phyloP scores from a whole-genome alignment of 495 filamentous ascomycete species.

The Daldinia decipiens region DNA sequence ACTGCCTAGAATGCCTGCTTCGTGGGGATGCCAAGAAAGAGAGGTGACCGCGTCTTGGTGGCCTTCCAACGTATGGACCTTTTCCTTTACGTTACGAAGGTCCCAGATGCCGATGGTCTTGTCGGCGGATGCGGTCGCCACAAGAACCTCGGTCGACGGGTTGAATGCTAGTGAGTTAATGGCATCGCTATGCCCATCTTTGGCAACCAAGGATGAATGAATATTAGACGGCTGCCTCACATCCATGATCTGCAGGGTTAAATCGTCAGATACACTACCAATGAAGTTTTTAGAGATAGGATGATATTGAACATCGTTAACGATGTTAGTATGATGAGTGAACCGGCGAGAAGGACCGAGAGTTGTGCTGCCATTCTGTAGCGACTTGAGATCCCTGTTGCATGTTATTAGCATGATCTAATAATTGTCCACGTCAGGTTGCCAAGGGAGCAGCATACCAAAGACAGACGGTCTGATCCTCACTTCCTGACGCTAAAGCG shows the following conservation, averaged over 20 bases:
- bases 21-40: conserved; percentile 91
- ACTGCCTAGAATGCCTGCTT: conserved; percentile 87
- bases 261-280: conserved; percentile 93
- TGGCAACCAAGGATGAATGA: conserved; percentile 72
- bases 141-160: conserved; percentile 81
- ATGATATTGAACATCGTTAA: conserved; percentile 97
- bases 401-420: conserved; percentile 20
- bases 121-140: conserved; percentile 93
- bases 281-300: conserved; percentile 83
- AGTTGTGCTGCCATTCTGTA: conserved; percentile 73
- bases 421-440: conserved; percentile 1
- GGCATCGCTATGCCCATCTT: conserved; percentile 80
- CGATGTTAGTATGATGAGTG: conserved; percentile 87
- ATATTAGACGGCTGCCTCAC: conserved; percentile 71
- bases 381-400: conserved; percentile 78
- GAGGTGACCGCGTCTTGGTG: conserved; percentile 91
- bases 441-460: conserved; percentile 68
- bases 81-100: conserved; percentile 84
- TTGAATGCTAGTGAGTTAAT: conserved; percentile 97
- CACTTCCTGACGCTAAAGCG: conserved; percentile 85
- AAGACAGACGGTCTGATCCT: conserved; percentile 88
- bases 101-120: conserved; percentile 97
- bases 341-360: conserved; percentile 77
- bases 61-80: conserved; percentile 84
- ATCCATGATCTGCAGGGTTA: conserved; percentile 92